These are phyloP conservation scores for Solanum hybrid DNA, from an alignment of 305 asterid species.

Conservation along the genomic window DNA sequence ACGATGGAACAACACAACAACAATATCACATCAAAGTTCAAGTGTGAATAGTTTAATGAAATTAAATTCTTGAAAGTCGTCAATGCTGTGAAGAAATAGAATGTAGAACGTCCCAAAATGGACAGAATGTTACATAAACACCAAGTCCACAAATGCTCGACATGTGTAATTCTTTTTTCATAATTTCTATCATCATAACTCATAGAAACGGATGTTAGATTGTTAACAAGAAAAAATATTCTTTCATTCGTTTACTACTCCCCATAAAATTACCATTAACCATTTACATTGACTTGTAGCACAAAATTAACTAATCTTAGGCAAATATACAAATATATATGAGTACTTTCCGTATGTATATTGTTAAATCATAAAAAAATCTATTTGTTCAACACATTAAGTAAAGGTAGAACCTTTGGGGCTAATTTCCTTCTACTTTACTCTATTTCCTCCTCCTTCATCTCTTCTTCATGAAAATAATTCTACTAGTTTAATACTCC, in stretches of 20 bases:
- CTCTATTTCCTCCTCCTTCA: background rate
- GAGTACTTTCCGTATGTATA: background rate
- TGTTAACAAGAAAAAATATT: background rate
- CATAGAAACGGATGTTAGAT: background rate
- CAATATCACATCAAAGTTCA: background rate
- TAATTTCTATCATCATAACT: background rate
- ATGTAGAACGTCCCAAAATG: background rate
- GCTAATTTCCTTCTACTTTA: background rate
- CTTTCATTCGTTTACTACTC: background rate
- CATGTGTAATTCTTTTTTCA: background rate
- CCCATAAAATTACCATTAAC: background rate
- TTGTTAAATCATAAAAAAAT: background rate
- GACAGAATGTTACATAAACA: background rate
- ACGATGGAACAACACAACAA: background rate
- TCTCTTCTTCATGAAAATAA: background rate
- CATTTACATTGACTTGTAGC: background rate
- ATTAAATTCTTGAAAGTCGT: background rate
- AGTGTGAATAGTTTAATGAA: background rate
- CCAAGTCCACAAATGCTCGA: background rate
- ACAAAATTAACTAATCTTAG: background rate
- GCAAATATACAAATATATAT: background rate
- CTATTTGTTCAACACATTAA: background rate
- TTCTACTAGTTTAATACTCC: background rate
- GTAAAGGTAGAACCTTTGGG: background rate
- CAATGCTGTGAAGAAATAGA: background rate